Percentiles rank a stretch among this genome's conserved stretches.
phyloP scores from a whole-genome alignment of 495 filamentous ascomycete genomes.

The Parathielavia hyrcaniae region DNA sequence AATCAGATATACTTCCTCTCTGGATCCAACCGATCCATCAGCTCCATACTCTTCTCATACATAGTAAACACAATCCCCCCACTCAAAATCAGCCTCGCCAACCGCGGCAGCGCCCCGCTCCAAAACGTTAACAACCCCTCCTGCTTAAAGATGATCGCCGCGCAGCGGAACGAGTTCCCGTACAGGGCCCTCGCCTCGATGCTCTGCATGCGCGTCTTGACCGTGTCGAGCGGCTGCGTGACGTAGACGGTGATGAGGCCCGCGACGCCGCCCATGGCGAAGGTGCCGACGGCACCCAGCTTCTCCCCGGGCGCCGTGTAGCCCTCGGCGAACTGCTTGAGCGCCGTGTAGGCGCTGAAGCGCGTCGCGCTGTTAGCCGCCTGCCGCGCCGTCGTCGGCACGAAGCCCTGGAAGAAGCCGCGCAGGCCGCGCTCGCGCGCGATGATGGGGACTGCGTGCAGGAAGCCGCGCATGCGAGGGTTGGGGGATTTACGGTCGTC shows the following conservation, averaged over 20 bases:
- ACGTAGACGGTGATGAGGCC: conserved; percentile 90
- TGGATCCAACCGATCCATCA: conserved; percentile 75
- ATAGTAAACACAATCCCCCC: conserved; percentile 98
- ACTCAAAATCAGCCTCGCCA: conserved; percentile 78
- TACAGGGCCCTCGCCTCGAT: conserved; percentile 80
- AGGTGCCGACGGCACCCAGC: conserved; percentile 80
- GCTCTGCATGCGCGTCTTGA: conserved; percentile 98
- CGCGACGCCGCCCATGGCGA: conserved; percentile 83
- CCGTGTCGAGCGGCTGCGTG: conserved; percentile 86
- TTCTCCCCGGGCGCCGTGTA: conserved; percentile 95
- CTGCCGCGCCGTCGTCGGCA: conserved; percentile 89
- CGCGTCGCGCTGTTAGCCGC: conserved; percentile 88
- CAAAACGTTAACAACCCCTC: conserved; percentile 89
- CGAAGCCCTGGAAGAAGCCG: conserved; percentile 95
- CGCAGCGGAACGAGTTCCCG: conserved; percentile 84
- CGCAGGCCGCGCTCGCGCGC: conserved; percentile 76
- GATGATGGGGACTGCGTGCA: conserved; percentile 84
- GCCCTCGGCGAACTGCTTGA: conserved; percentile 84
- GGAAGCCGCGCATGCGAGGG: conserved; percentile 83
- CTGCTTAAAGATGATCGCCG: conserved; percentile 72
- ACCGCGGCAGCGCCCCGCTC: conserved; percentile 81
- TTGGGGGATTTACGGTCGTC: conserved; percentile 88
- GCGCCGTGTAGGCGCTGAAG: conserved; percentile 81
- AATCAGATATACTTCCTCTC: conserved; percentile 70
- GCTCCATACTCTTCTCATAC: conserved; percentile 97